phyloP scores from a whole-genome alignment of 805 yeast species.

The Suhomyces faveliae region DNA sequence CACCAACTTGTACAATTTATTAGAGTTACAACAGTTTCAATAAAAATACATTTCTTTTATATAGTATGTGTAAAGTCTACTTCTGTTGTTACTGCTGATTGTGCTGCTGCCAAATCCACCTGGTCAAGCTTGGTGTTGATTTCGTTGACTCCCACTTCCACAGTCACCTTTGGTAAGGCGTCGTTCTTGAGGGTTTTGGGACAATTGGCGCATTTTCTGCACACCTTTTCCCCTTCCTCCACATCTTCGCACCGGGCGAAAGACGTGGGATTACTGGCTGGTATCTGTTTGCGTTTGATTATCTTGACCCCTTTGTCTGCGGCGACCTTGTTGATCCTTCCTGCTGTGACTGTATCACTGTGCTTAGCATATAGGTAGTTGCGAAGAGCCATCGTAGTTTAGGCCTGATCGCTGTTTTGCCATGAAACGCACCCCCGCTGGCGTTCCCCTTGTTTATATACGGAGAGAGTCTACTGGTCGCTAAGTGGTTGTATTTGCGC shows the following conservation, averaged over 20 bases:
- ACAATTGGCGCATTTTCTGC: slow-evolving; percentile 33
- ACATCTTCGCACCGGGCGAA: slow-evolving; percentile 6
- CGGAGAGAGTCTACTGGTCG: neutral
- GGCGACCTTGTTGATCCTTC: slow-evolving; percentile 12
- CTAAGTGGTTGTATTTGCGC: neutral
- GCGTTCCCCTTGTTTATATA: neutral
- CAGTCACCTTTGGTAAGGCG: slow-evolving; percentile 10
- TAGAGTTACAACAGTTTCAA: slow-evolving; percentile 2
- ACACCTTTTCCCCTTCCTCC: slow-evolving; percentile 22
- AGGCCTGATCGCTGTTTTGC: neutral
- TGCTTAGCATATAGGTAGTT: slow-evolving; percentile 43
- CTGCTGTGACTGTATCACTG: slow-evolving; percentile 18
- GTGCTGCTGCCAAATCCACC: neutral
- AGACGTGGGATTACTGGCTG: neutral
- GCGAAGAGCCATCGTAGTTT: slow-evolving; percentile 36
- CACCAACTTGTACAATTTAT: slow-evolving; percentile 10
- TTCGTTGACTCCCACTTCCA: slow-evolving; percentile 9
- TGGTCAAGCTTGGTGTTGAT: slow-evolving; percentile 7
- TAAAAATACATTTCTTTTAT: neutral
- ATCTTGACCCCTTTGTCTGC: slow-evolving; percentile 1
- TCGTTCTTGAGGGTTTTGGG: slow-evolving; percentile 10
- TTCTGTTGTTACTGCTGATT: too few relatives aligned
- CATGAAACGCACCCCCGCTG: neutral
- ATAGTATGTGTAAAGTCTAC: slow-evolving; percentile 3
- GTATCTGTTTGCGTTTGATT: neutral